phyloP scores from a whole-genome alignment of 768 basidiomycete genomes.

The Leucocoprinus leucothites region DNA sequence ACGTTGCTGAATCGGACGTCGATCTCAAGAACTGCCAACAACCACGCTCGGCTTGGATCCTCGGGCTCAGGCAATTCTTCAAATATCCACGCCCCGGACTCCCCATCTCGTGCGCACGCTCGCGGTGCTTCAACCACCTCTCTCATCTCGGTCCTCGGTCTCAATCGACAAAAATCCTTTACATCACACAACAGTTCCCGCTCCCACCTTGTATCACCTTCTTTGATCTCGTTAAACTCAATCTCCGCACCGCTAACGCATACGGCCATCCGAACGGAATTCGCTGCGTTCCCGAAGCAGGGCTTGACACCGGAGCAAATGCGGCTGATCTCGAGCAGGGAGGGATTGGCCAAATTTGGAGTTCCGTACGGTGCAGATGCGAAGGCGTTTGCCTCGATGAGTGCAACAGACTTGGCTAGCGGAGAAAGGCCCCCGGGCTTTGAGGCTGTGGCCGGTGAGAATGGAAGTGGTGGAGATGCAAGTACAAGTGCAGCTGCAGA shows the following conservation, averaged over 20 bases:
- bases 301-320: conserved; percentile 66
- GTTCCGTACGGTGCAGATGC: conserved; percentile 77
- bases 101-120: conserved; percentile 22
- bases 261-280: conserved; percentile 67
- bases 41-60: conserved; percentile 31
- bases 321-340: conserved; percentile 65
- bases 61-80: conserved; percentile 19
- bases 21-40: conserved; percentile 20
- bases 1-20: conserved; percentile 41
- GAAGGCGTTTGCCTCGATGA: conserved; percentile 51
- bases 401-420: conserved; percentile 35
- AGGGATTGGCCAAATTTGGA: conserved; percentile 66
- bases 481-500: background rate
- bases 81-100: background rate
- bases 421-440: conserved; percentile 49
- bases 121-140: conserved; percentile 34
- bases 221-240: conserved; percentile 65
- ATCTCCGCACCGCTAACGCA: conserved; percentile 78
- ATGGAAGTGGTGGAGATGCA: conserved; percentile 1
- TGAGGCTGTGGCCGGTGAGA: conserved; percentile 25
- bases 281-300: conserved; percentile 58
- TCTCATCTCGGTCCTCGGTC: conserved; percentile 34
- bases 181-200: conserved; percentile 29
- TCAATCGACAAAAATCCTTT: conserved; percentile 45
- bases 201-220: conserved; percentile 55